phyloP scores from a whole-genome alignment of 2,329 filamentous ascomycete species.

The Colletotrichum musae region DNA sequence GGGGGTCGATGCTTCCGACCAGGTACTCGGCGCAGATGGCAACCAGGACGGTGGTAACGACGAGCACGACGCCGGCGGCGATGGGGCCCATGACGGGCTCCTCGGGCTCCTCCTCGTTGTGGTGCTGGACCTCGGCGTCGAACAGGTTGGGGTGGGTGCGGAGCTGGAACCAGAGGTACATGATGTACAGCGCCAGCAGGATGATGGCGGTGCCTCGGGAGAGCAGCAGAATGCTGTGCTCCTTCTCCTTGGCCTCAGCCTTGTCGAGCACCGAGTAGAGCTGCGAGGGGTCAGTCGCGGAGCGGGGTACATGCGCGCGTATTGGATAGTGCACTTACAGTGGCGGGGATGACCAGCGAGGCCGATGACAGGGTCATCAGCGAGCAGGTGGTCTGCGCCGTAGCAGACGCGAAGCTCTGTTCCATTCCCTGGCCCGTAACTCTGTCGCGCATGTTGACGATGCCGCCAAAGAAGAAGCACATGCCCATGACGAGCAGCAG shows the following conservation, averaged over 20 bases:
- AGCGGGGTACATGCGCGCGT: not conserved
- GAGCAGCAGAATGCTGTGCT: constrained; percentile 75
- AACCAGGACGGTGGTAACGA: constrained; percentile 79
- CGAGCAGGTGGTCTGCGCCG: constrained; percentile 82
- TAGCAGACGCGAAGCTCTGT: constrained; percentile 81
- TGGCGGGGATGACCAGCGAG: constrained; percentile 84
- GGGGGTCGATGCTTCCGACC: constrained; percentile 80
- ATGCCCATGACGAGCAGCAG: constrained; percentile 88
- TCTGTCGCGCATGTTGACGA: constrained; percentile 70
- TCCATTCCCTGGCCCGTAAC: constrained; percentile 72
- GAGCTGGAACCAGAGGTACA: constrained; percentile 86
- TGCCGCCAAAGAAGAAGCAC: constrained; percentile 83
- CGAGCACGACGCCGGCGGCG: constrained; percentile 76
- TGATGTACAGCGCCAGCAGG: constrained; percentile 79
- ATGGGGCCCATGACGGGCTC: constrained; percentile 72
- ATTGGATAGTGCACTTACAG: constrained; percentile 58
- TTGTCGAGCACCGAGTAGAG: constrained; percentile 76
- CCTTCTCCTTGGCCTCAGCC: constrained; percentile 57
- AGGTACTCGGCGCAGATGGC: constrained; percentile 83
- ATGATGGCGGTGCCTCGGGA: constrained; percentile 85
- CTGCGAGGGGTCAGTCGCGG: constrained; percentile 50
- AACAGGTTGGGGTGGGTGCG: constrained; percentile 82
- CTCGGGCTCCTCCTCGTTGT: constrained; percentile 53
- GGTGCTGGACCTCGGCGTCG: constrained; percentile 63
- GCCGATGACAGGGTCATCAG: constrained; percentile 83